Conservation (phyloP, 2,329 filamentous ascomycete genomes). For the Stagonosporopsis chrysanthemi region DNA sequence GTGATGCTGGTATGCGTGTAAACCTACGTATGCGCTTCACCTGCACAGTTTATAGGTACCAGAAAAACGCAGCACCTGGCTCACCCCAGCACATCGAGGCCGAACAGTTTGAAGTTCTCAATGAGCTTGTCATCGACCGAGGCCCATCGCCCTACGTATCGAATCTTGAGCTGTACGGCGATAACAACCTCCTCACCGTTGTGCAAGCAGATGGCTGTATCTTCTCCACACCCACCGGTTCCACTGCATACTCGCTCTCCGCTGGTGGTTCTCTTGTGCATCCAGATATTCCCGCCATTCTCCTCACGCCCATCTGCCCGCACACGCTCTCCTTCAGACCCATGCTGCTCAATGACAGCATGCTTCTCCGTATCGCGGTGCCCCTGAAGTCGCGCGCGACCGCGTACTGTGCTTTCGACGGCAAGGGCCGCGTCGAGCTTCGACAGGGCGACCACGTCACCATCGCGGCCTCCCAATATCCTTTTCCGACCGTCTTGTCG, state of each 20-base stretch:
- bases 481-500: constrained; percentile 94
- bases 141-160: constrained; percentile 97
- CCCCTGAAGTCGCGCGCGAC: constrained; percentile 86
- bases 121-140: constrained; percentile 97
- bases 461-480: constrained; percentile 93
- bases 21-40: constrained; percentile 99
- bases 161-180: constrained; percentile 93
- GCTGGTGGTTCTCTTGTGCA: constrained; percentile 95
- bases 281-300: constrained; percentile 94
- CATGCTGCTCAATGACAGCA: constrained; percentile 96
- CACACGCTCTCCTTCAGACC: constrained; percentile 96
- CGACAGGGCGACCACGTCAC: constrained; percentile 94
- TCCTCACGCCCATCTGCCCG: constrained; percentile 96
- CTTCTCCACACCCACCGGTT: constrained; percentile 91
- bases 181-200: constrained; percentile 92
- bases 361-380: constrained; percentile 87
- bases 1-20: constrained; percentile 92
- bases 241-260: constrained; percentile 92
- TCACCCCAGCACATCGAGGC: constrained; percentile 78
- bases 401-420: constrained; percentile 96
- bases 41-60: constrained; percentile 88
- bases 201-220: constrained; percentile 98
- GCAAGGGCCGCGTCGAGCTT: constrained; percentile 93
- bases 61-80: constrained; percentile 52
- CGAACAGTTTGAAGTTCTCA: constrained; percentile 97